Evolutionary conservation across 2,329 filamentous ascomycete species (phyloP), one percentile per base, ranked within the genome.

Genomic region (Talaromyces islandicus): DNA sequence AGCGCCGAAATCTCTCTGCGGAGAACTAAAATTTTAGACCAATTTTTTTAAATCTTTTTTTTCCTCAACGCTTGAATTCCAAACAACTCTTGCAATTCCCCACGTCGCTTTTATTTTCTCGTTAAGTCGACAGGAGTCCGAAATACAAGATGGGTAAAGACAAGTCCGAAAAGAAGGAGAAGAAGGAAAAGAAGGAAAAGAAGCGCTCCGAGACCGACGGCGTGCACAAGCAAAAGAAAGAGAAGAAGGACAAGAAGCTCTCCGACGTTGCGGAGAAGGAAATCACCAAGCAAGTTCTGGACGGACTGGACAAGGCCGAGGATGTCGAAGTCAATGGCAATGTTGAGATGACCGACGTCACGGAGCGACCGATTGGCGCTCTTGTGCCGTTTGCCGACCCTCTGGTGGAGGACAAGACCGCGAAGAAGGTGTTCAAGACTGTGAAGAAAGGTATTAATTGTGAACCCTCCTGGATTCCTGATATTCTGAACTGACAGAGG

Each of bases 361-460:
- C 51, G 30, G n/a, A 30, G 25, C 71, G 71, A 60, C 77, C 77
- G 56, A 63, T 78, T 58, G 78, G 78, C 51, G 77, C 79, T 41
- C 66, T 80, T 57, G 79, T 81, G 62, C 79, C 78, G 11, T 81
- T 81, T 66, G 79, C 79, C 64, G 76, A 77, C 64, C 79, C 79
- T 57, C 67, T 81, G 66, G 78, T 77, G 5, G 78, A 81, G 64
- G 79, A 81, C 60, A 81, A 81, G 73, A 69, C 71, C 58, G 77
- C 75, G 61, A 81, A 80, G 75, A 81, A 81, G 72, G 76, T 79
- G 52, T 70, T 81, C 57, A 81, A 80, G 73, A 74, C 74, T 57
- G 78, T 81, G n/a, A 81, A 80, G 73, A 81, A 81, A 69, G 77
- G 78, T 79, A 72, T 38, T 62, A 29, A 19, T 55, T 46, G 12